phyloP scores from a whole-genome alignment of 805 yeast genomes.

The Candida parachauliodes region DNA sequence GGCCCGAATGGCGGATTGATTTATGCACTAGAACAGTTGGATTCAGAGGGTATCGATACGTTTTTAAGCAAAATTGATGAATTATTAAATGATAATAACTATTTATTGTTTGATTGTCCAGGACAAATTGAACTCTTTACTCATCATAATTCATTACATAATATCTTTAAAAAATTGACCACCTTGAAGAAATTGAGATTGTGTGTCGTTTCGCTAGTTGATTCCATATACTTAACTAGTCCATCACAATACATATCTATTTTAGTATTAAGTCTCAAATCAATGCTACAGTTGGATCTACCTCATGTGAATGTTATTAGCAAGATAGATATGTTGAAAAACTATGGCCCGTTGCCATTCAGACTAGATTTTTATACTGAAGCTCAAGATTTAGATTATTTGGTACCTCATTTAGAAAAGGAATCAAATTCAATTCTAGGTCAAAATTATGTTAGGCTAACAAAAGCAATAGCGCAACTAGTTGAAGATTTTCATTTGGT shows the following conservation, averaged over 20 bases:
- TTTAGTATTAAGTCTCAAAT: slow-evolving; percentile 72
- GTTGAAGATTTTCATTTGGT: slow-evolving; percentile 86
- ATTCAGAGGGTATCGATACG: slow-evolving; percentile 90
- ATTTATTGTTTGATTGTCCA: slow-evolving; percentile 91
- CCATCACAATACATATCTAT: slow-evolving; percentile 89
- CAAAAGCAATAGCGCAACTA: slow-evolving; percentile 75
- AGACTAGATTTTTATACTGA: slow-evolving; percentile 84
- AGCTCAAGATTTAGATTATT: slow-evolving; percentile 73
- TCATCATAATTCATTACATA: slow-evolving; percentile 70
- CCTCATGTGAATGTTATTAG: slow-evolving; percentile 93
- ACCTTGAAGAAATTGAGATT: slow-evolving; percentile 63
- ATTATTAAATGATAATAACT: slow-evolving; percentile 53
- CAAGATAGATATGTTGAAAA: slow-evolving; percentile 77
- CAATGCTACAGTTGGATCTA: slow-evolving; percentile 88
- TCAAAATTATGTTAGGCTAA: slow-evolving; percentile 58
- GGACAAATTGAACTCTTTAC: slow-evolving; percentile 97
- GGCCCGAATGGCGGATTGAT: slow-evolving; percentile 93
- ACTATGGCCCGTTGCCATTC: slow-evolving; percentile 80
- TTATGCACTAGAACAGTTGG: slow-evolving; percentile 76
- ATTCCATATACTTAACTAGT: slow-evolving; percentile 73
- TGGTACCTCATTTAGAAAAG: slow-evolving; percentile 64
- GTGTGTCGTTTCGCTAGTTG: slow-evolving; percentile 84
- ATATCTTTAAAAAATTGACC: slow-evolving; percentile 58
- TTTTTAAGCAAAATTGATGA: slow-evolving; percentile 75
- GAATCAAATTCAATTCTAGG: slow-evolving; percentile 70